phyloP scores from a whole-genome alignment of 768 basidiomycete species.

The Lactarius tabidus region DNA sequence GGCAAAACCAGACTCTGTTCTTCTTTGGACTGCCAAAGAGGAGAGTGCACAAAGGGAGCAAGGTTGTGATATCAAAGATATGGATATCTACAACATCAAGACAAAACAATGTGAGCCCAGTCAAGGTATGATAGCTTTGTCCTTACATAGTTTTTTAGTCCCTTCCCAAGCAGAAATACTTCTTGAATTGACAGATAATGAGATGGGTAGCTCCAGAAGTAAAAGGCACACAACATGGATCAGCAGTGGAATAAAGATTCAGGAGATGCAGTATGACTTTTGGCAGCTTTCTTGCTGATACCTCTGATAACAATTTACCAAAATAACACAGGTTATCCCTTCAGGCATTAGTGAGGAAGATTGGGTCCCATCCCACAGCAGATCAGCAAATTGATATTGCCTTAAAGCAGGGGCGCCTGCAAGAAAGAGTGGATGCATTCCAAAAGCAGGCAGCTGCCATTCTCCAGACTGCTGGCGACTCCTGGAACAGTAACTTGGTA shows the following conservation, averaged over 20 bases:
- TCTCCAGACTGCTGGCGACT: not conserved
- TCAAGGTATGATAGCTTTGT: not conserved
- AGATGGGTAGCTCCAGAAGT: too few species aligned
- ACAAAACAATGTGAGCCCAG: not conserved
- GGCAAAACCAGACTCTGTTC: too few species aligned
- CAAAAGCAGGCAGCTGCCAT: not conserved
- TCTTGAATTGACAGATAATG: too few species aligned
- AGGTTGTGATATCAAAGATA: not conserved
- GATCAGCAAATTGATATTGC: too few species aligned
- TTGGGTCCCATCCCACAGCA: not conserved
- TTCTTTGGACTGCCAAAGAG: too few species aligned
- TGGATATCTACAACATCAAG: conserved; percentile 4
- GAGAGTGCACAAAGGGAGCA: not conserved
- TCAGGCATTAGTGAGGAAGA: too few species aligned
- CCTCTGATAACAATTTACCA: not conserved
- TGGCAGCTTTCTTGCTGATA: not conserved
- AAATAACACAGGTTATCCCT: not conserved
- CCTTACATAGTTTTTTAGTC: too few species aligned
- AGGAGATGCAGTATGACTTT: conserved; percentile 5
- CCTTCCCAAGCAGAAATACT: too few species aligned
- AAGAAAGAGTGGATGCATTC: too few species aligned
- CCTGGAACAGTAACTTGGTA: too few species aligned
- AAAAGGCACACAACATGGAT: too few species aligned
- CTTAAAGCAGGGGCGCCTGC: not conserved
- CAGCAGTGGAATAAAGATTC: too few species aligned